Evolutionary conservation across 176 grass and related monocot genomes (phyloP), one percentile per base, ranked within the genome.

Genomic region (Carex myosuroides): DNA sequence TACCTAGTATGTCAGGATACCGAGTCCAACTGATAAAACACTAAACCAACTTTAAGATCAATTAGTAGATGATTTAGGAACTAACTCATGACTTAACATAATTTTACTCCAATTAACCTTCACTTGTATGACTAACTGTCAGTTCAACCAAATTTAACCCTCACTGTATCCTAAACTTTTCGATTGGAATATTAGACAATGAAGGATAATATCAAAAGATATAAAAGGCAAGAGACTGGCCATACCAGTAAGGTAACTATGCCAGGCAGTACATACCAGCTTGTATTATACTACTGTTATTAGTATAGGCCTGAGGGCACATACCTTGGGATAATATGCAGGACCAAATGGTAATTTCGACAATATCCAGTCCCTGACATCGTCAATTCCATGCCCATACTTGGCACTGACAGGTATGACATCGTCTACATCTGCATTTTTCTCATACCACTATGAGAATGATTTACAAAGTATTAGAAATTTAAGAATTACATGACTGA

Each of bases 361-460:
- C 66, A 98, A 68, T 90, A 98, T 90, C 95, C 95, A 98, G 13
- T 98, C 91, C 87, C 90, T 91, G 75, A 98, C 92, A 92, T 95
- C 92, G 80, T 92, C 89, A 8, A 95, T 85, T 82, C 92, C 96
- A 53, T 88, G 86, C 62, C 88, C 93, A 92, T 90, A 95, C 90
- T 98, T 98, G 53, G 96, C 96, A 90, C 96, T 98, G 85, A 98
- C 88, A 63, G 96, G 93, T 94, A 98, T 98, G 52, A 95, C 89
- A 58, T 95, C 96, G 58, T 98, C 96, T 64, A 85, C 96, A 88
- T 91, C 63, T 2, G 91, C 89, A 65, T 91, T 91, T 12, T 95
- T 98, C 85, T 93, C 61, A 50, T 98, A 98, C 93, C 96, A 98
- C 91, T 98, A 85, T 33, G 60, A 88, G 85, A 80, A 70, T 77